Conservation (phyloP, 495 filamentous ascomycete genomes). For the Penicillium nucicola region DNA sequence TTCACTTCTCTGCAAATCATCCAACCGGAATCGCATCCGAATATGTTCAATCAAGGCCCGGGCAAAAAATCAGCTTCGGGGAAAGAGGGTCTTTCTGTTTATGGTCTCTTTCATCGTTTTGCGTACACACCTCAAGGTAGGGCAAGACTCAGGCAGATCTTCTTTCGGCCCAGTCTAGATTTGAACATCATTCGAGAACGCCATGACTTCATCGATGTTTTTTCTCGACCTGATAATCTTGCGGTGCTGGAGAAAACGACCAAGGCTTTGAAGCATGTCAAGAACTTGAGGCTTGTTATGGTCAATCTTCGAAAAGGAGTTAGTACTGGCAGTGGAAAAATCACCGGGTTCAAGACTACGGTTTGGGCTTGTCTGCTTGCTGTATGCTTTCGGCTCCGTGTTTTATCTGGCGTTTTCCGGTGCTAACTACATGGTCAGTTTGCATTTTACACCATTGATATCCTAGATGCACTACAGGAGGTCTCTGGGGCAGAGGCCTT, state of each 20-base stretch:
- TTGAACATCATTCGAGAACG: conserved; percentile 68
- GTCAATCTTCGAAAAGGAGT: conserved; percentile 74
- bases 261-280: conserved; percentile 67
- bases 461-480: conserved; percentile 63
- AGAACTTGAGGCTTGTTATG: conserved; percentile 71
- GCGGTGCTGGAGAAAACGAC: conserved; percentile 52
- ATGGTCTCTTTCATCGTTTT: conserved; percentile 74
- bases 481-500: conserved; percentile 54
- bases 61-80: conserved; percentile 62
- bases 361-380: conserved; percentile 68
- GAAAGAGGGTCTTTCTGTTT: conserved; percentile 89
- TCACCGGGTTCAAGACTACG: conserved; percentile 56
- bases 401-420: conserved; percentile 1
- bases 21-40: conserved; percentile 79
- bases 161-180: conserved; percentile 75
- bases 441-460: conserved; percentile 62
- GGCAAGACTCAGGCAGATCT: conserved; percentile 71
- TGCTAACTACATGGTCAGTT: conserved; percentile 47
- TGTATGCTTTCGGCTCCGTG: conserved; percentile 23
- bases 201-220: conserved; percentile 62
- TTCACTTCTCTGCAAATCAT: conserved; percentile 82
- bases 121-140: conserved; percentile 83
- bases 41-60: conserved; percentile 76
- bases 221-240: conserved; percentile 69
- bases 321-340: conserved; percentile 56